Evolutionary conservation across 2,329 filamentous ascomycete species (phyloP).

Genomic region (Neofusicoccum umdonicola): DNA sequence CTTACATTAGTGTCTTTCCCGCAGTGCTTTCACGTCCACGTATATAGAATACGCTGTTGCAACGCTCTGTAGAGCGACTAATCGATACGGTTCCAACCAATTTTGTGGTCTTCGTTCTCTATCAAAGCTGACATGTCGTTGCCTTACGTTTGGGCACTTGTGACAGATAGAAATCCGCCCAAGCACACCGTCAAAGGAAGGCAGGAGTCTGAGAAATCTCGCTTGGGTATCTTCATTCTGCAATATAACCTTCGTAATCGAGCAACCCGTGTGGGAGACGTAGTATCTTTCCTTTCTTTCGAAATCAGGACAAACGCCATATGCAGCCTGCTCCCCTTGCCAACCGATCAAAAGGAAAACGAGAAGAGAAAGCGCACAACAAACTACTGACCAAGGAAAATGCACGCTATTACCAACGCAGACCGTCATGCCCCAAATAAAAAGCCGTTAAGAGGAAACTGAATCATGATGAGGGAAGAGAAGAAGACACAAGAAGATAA

Average conservation of each 20-base stretch:
- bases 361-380: background rate
- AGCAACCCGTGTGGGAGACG: constrained; percentile 12
- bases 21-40: too few species aligned
- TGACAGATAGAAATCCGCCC: too few species aligned
- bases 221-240: background rate
- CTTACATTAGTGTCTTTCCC: too few species aligned
- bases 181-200: background rate
- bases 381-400: background rate
- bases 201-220: background rate
- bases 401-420: background rate
- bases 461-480: background rate
- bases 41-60: too few species aligned
- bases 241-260: background rate
- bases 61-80: too few species aligned
- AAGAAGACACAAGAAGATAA: background rate
- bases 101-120: too few species aligned
- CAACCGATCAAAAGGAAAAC: background rate
- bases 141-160: too few species aligned
- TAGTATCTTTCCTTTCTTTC: constrained; percentile 7
- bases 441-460: background rate
- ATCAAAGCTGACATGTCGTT: too few species aligned
- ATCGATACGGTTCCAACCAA: too few species aligned
- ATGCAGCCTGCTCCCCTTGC: background rate
- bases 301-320: background rate
- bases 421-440: background rate